phyloP scores from a whole-genome alignment of 2,329 filamentous ascomycete species.

The Clarireedia homoeocarpa region DNA sequence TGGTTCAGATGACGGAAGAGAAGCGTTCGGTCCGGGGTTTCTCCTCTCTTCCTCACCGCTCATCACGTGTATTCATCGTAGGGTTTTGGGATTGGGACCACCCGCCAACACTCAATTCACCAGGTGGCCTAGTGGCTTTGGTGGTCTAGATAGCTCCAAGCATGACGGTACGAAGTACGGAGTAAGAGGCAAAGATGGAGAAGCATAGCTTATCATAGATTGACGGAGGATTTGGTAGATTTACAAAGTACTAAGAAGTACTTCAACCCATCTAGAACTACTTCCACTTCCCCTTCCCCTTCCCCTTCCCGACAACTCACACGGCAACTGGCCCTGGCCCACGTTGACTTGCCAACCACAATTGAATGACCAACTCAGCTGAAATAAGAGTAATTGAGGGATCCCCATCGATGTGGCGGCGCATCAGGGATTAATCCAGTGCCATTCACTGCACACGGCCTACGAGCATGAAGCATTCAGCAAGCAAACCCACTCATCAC shows the following conservation, averaged over 20 bases:
- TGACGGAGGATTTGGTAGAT: too few relatives aligned
- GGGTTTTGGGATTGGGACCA: not conserved
- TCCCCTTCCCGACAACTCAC: not conserved
- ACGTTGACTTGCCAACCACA: conserved; percentile 8
- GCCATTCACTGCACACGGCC: not conserved
- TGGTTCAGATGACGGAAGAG: not conserved
- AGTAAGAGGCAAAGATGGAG: too few relatives aligned
- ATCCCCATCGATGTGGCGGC: conserved; percentile 4
- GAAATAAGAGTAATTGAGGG: not conserved
- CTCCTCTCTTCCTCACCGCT: not conserved
- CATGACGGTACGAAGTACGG: too few relatives aligned
- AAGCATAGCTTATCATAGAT: too few relatives aligned
- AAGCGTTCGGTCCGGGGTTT: not conserved
- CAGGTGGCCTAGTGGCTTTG: too few relatives aligned
- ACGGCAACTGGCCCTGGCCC: not conserved
- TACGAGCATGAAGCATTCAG: not conserved
- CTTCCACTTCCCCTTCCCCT: too few relatives aligned
- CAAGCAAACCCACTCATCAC: too few relatives aligned
- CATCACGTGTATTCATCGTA: not conserved
- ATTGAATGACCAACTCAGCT: not conserved
- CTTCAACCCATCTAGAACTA: too few relatives aligned
- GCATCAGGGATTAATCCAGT: conserved; percentile 3
- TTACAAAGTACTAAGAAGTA: too few relatives aligned
- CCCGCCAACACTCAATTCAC: too few relatives aligned
- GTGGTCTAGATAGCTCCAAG: too few relatives aligned